phyloP scores from a whole-genome alignment of 495 filamentous ascomycete species.

The Penicillium paxilli region DNA sequence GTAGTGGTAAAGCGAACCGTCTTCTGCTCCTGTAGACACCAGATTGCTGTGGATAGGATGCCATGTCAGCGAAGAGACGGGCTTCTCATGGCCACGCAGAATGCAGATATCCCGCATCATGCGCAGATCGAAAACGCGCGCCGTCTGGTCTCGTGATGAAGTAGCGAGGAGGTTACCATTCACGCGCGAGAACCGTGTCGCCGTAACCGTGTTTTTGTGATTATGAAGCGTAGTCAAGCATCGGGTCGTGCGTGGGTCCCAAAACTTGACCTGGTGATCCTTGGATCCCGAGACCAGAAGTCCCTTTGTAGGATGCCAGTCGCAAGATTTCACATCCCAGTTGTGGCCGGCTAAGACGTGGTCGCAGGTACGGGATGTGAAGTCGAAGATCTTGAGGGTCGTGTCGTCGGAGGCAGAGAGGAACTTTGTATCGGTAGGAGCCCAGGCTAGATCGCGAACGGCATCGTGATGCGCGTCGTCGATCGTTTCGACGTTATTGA shows the following conservation, averaged over 20 bases:
- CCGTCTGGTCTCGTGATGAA: conserved; percentile 87
- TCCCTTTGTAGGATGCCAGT: conserved; percentile 97
- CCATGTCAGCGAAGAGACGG: conserved; percentile 89
- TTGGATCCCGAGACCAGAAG: conserved; percentile 95
- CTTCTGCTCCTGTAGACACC: conserved; percentile 85
- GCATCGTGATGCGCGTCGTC: conserved; percentile 88
- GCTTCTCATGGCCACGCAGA: conserved; percentile 89
- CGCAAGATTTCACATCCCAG: conserved; percentile 94
- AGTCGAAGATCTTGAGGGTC: conserved; percentile 92
- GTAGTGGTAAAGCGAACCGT: conserved; percentile 89
- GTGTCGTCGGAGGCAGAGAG: conserved; percentile 94
- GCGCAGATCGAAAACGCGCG: conserved; percentile 88
- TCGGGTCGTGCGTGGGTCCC: conserved; percentile 88
- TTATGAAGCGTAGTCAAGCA: conserved; percentile 92
- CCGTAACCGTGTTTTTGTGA: conserved; percentile 96
- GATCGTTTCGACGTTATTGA: conserved; percentile 96
- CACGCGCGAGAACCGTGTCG: conserved; percentile 80
- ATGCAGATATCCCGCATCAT: conserved; percentile 98
- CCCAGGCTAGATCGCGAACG: conserved; percentile 88
- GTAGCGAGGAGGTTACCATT: conserved; percentile 85
- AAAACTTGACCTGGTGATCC: conserved; percentile 94
- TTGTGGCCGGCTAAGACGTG: conserved; percentile 82
- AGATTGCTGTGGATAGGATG: conserved; percentile 87
- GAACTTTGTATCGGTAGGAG: conserved; percentile 91
- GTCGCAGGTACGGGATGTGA: conserved; percentile 80